Evolutionary conservation across 1,284 basidiomycete species (phyloP).

Genomic region (Cryptococcus sp.): DNA sequence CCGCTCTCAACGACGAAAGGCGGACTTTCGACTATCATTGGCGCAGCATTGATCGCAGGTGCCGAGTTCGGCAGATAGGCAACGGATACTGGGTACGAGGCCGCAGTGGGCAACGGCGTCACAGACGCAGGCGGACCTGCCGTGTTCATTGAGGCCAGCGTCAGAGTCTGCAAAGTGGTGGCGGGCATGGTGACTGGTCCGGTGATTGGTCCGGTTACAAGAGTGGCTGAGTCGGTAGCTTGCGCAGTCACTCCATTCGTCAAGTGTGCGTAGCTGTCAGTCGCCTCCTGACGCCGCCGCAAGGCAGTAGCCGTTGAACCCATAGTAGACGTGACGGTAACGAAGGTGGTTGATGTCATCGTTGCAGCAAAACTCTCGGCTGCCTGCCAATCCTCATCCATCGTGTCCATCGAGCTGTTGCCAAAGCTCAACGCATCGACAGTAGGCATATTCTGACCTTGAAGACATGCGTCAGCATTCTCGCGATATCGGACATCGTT

Average conservation of each 20-base stretch:
- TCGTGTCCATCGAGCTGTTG: neutral
- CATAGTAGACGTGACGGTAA: constrained; percentile 7
- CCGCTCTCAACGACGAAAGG: neutral
- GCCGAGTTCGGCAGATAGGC: neutral
- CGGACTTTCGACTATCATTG: too few species aligned
- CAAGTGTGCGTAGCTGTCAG: too few species aligned
- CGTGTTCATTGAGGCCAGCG: too few species aligned
- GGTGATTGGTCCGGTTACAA: too few species aligned
- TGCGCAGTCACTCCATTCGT: too few species aligned
- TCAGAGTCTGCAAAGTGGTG: too few species aligned
- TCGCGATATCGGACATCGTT: constrained; percentile 26
- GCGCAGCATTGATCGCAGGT: neutral
- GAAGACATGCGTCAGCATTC: constrained; percentile 18
- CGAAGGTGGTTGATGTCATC: constrained; percentile 5
- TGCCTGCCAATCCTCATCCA: constrained; percentile 17
- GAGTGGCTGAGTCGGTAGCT: too few species aligned
- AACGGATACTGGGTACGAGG: too few species aligned
- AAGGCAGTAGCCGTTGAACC: constrained; percentile 1
- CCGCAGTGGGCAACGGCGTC: too few species aligned
- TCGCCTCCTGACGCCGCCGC: too few species aligned
- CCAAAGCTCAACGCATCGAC: constrained; percentile 7
- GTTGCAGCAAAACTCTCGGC: neutral
- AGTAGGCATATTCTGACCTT: constrained; percentile 9
- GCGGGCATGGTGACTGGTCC: too few species aligned
- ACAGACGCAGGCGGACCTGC: too few species aligned